Percentiles rank a stretch among this genome's conserved stretches.
Conservation (phyloP, 306 rosid species). For the Prinsepia uniflora region DNA sequence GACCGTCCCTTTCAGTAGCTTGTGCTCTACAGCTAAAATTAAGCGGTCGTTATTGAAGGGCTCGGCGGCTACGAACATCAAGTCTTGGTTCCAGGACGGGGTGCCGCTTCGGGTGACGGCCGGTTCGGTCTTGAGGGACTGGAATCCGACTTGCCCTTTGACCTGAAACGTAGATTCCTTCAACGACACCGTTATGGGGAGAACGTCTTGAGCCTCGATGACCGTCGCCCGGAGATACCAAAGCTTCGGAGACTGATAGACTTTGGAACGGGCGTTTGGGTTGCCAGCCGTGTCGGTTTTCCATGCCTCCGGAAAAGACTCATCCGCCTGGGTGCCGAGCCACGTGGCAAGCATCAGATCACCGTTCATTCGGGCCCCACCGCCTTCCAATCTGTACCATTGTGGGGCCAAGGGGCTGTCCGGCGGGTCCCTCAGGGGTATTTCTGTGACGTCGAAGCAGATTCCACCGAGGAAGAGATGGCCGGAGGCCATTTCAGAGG, state of each 20-base stretch:
- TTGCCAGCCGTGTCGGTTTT: constrained; percentile 48
- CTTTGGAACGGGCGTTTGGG: constrained; percentile 49
- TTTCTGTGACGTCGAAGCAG: constrained; percentile 71
- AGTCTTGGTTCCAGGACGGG: constrained; percentile 72
- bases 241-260: constrained; percentile 79
- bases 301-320: constrained; percentile 73
- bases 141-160: constrained; percentile 64
- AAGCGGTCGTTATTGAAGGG: constrained; percentile 46
- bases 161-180: constrained; percentile 53
- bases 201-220: constrained; percentile 68
- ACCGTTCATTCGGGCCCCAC: constrained; percentile 46
- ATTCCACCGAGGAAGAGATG: constrained; percentile 58
- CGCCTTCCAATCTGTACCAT: constrained; percentile 77
- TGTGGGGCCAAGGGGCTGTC: constrained; percentile 89
- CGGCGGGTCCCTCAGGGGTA: constrained; percentile 76
- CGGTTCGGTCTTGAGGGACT: constrained; percentile 43
- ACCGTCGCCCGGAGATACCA: constrained; percentile 81
- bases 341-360: constrained; percentile 94
- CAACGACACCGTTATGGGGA: constrained; percentile 21
- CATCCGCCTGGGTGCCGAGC: constrained; percentile 91
- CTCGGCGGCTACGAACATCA: constrained; percentile 74
- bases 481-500: constrained; percentile 30
- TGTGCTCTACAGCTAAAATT: constrained; percentile 44
- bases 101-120: constrained; percentile 31
- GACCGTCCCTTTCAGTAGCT: constrained; percentile 35